Evolutionary conservation across 768 basidiomycete genomes (phyloP).

Genomic region (Lentinus brumalis): DNA sequence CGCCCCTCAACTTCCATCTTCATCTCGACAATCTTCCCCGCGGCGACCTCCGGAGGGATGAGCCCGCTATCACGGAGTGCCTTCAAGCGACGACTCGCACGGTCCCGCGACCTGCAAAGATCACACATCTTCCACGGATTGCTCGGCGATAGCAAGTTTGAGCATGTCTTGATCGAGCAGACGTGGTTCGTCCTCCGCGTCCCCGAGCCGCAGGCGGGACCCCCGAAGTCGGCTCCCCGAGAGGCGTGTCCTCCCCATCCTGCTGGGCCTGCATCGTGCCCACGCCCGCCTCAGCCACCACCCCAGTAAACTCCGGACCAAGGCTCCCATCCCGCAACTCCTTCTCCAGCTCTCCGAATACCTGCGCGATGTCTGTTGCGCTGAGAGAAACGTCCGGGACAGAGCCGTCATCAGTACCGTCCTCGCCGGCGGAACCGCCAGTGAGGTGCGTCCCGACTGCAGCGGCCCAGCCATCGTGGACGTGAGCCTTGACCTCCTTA

Average conservation of each 20-base stretch:
- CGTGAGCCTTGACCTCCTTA: slow-evolving; percentile 44
- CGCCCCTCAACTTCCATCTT: slow-evolving; percentile 11
- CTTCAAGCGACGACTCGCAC: slow-evolving; percentile 33
- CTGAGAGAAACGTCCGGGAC: neutral
- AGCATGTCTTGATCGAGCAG: slow-evolving; percentile 43
- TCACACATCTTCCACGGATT: slow-evolving; percentile 54
- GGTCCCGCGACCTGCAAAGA: slow-evolving; percentile 41
- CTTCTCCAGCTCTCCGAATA: slow-evolving; percentile 5
- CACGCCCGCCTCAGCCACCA: slow-evolving; percentile 6
- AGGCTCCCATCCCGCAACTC: slow-evolving; percentile 5
- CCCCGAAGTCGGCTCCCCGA: slow-evolving; percentile 16
- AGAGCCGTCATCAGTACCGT: neutral
- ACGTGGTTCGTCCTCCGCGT: slow-evolving; percentile 37
- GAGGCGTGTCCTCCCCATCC: slow-evolving; percentile 6
- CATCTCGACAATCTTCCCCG: slow-evolving; percentile 6
- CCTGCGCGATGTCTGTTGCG: neutral
- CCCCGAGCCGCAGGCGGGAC: slow-evolving; percentile 34
- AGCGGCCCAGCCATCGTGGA: slow-evolving; percentile 25
- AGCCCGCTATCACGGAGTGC: slow-evolving; percentile 31
- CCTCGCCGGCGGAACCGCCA: neutral
- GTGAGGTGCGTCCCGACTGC: slow-evolving; percentile 9
- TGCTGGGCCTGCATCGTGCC: neutral
- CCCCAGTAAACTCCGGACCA: neutral
- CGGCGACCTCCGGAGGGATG: slow-evolving; percentile 15
- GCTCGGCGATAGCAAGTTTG: slow-evolving; percentile 44